Evolutionary conservation across 371 early-diverging fungal genomes (phyloP), one percentile per base, ranked within the genome.

Genomic region (Mucor piriformis): DNA sequence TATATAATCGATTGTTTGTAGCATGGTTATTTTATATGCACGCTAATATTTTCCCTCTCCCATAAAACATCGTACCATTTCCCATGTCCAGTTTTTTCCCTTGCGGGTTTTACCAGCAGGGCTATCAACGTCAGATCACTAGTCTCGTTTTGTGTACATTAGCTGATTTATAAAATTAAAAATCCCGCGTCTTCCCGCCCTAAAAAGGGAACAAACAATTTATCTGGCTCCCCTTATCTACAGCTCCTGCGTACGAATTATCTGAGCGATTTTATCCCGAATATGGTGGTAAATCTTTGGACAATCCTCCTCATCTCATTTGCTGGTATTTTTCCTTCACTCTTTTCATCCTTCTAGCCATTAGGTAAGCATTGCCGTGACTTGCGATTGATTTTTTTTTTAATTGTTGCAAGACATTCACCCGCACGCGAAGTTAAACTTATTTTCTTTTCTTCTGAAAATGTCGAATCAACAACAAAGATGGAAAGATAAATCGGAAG

Each of bases 141-240:
- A 29, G 29, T 29, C 29, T 46, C 10, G 21, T 23, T 23, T 46
- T 21, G 46, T 20, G 42, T 42, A 42, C 15, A 21, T 21, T 43
- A 11, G 34, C 51, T 38, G 52, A 38, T 52, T 52, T 35, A 48
- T 27, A 37, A 49, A 49, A 20, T 18, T 18, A 20, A 49, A 38
- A 38, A 38, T 57, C 34, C 57, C 57, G 57, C 48, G 40, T 57
- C 50, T 49, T 57, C 57, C 57, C 57, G 57, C 40, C 29, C 11
- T 5, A 43, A 43, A 12, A 37, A n/a, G 37, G 37, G 12, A 37
- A 12, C 11, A 37, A 12, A 37, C 13, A 11, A 37, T 37, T 11
- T 42, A 18, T 40, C 8, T 42, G n/a, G n/a, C 42, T 42, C 25
- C 47, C 47, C 23, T 46, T 23, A 23, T 23, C 23, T 25, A 23